Evolutionary conservation across 495 filamentous ascomycete species (phyloP).

Genomic region (Penicillium roqueforti): DNA sequence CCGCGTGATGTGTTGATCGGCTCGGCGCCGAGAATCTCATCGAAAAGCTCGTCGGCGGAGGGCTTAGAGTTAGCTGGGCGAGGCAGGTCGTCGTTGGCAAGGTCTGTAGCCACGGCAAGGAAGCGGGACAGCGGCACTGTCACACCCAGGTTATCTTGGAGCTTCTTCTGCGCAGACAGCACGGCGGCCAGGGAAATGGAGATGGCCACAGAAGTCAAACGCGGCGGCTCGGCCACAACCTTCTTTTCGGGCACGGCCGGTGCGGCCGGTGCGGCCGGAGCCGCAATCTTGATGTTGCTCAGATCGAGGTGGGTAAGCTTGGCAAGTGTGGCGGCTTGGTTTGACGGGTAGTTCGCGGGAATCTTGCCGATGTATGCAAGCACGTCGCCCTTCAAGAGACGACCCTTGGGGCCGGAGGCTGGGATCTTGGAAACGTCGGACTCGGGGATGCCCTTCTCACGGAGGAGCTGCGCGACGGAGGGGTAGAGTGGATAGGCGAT

Average conservation of each 20-base stretch:
- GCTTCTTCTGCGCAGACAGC: constrained; percentile 70
- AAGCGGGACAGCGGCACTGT: constrained; percentile 83
- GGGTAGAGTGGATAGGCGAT: constrained; percentile 80
- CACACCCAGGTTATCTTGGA: constrained; percentile 69
- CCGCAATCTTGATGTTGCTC: constrained; percentile 87
- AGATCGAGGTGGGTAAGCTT: constrained; percentile 83
- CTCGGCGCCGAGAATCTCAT: constrained; percentile 76
- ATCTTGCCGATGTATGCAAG: constrained; percentile 83
- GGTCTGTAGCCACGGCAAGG: constrained; percentile 71
- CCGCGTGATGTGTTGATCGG: constrained; percentile 51
- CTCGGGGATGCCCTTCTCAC: constrained; percentile 66
- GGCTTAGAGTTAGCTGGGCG: constrained; percentile 54
- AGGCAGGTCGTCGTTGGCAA: constrained; percentile 85
- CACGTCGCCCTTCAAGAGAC: constrained; percentile 92
- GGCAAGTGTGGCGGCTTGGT: constrained; percentile 61
- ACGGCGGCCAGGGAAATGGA: constrained; percentile 75
- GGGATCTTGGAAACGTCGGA: constrained; percentile 75
- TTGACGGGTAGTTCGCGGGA: constrained; percentile 60
- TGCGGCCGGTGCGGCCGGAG: constrained; percentile 45
- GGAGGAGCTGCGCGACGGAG: constrained; percentile 76
- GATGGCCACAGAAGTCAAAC: constrained; percentile 48
- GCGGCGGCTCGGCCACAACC: constrained; percentile 30
- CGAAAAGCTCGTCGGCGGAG: constrained; percentile 78
- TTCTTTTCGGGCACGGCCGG: constrained; percentile 39
- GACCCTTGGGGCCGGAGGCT: constrained; percentile 81